A percentile compares a stretch with the other conserved stretches of the same genome.
Evolutionary conservation across 2,329 filamentous ascomycete genomes (phyloP).

Genomic region (Claviceps citrina): DNA sequence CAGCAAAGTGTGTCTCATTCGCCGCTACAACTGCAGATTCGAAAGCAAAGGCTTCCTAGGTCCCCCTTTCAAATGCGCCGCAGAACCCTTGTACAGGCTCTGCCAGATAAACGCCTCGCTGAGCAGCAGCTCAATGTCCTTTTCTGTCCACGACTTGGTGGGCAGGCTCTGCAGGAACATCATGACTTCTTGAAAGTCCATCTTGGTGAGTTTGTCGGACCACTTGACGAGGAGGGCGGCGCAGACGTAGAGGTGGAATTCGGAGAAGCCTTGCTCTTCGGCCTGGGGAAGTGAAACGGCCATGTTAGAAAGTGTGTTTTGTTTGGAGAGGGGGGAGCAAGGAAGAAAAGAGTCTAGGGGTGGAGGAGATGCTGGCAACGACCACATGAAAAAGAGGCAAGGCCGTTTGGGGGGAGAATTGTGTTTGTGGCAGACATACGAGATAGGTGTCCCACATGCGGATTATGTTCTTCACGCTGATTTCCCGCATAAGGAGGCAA

Average conservation of each 20-base stretch:
- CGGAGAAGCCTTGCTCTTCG: constrained; percentile 95
- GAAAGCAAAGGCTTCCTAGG: constrained; percentile 20
- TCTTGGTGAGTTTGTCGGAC: constrained; percentile 85
- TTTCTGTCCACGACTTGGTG: constrained; percentile 89
- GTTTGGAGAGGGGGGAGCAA: neutral
- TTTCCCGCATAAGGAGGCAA: constrained; percentile 91
- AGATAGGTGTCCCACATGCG: constrained; percentile 99
- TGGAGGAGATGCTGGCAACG: no score
- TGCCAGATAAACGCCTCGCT: constrained; percentile 99
- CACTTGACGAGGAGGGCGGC: constrained; percentile 96
- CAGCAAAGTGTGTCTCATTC: no score
- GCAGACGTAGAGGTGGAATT: constrained; percentile 96
- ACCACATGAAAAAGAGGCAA: no score
- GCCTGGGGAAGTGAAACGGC: constrained; percentile 41
- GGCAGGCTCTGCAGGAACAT: constrained; percentile 96
- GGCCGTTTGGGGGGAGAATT: no score
- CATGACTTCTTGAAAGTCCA: constrained; percentile 98
- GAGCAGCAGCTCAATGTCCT: constrained; percentile 88
- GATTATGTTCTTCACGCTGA: constrained; percentile 91
- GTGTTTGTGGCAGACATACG: constrained; percentile 36
- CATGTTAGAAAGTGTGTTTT: no score
- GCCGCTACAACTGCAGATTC: constrained; percentile 21
- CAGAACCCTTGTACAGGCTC: constrained; percentile 85
- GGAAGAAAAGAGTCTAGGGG: neutral
- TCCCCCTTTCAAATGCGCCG: constrained; percentile 62